phyloP scores from a whole-genome alignment of 2,329 filamentous ascomycete genomes.

The Clonostachys chloroleuca region DNA sequence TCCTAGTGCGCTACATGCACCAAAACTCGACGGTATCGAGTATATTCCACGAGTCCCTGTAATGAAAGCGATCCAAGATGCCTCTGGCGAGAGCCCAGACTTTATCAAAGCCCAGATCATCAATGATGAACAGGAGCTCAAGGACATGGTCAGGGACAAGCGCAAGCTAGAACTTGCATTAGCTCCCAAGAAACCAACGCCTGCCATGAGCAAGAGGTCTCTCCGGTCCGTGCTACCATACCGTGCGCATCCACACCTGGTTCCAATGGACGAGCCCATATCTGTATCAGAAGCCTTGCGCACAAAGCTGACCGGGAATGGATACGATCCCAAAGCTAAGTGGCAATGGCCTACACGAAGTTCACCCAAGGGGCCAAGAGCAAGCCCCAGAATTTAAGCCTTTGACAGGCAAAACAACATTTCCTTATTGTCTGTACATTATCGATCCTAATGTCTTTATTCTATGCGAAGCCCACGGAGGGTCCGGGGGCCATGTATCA shows the following conservation, averaged over 20 bases:
- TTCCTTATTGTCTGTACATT: slow-evolving; percentile 5
- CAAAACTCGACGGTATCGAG: slow-evolving; percentile 53
- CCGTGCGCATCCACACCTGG: slow-evolving; percentile 20
- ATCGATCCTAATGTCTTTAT: neutral
- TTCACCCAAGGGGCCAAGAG: slow-evolving; percentile 12
- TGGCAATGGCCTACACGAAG: slow-evolving; percentile 14
- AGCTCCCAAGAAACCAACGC: slow-evolving; percentile 11
- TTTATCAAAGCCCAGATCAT: slow-evolving; percentile 86
- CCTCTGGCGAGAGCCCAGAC: slow-evolving; percentile 31
- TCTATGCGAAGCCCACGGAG: neutral
- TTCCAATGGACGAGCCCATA: slow-evolving; percentile 27
- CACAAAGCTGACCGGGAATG: slow-evolving; percentile 7
- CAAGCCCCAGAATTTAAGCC: slow-evolving; percentile 16
- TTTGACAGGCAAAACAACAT: neutral
- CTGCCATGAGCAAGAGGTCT: slow-evolving; percentile 11
- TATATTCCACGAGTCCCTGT: slow-evolving; percentile 74
- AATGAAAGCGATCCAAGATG: slow-evolving; percentile 66
- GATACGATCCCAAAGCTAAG: slow-evolving; percentile 12
- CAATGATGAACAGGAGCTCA: slow-evolving; percentile 67
- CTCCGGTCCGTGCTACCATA: slow-evolving; percentile 28
- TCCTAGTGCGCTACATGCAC: slow-evolving; percentile 46
- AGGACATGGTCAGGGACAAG: slow-evolving; percentile 62
- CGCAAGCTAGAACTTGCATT: slow-evolving; percentile 26
- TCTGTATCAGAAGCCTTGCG: slow-evolving; percentile 26
- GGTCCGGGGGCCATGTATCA: neutral